phyloP scores from a whole-genome alignment of 2,329 filamentous ascomycete species.

The Monascus ruber region DNA sequence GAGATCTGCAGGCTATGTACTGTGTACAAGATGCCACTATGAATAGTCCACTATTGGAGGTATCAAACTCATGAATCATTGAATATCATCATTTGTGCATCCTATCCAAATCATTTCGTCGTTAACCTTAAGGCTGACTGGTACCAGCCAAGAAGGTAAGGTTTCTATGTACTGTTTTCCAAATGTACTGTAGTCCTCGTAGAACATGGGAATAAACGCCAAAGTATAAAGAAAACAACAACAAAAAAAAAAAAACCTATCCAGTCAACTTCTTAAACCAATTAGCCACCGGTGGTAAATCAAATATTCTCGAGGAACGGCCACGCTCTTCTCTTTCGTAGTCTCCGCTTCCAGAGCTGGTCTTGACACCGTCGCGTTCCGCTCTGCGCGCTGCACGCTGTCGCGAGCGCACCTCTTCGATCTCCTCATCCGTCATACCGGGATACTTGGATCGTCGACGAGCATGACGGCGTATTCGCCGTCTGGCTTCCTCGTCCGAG shows the following conservation, averaged over 20 bases:
- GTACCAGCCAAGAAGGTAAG: too few relatives aligned
- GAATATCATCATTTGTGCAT: too few relatives aligned
- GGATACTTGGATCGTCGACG: slow-evolving; percentile 31
- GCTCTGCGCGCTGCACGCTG: slow-evolving; percentile 19
- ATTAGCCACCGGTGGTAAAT: slow-evolving; percentile 6
- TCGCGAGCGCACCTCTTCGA: slow-evolving; percentile 24
- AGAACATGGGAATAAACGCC: too few relatives aligned
- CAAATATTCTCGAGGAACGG: too few relatives aligned
- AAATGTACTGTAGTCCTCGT: too few relatives aligned
- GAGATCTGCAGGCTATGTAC: too few relatives aligned
- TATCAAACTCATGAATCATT: too few relatives aligned
- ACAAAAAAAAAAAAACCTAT: slow-evolving; percentile 9
- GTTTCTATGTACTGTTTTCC: too few relatives aligned
- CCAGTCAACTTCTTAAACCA: slow-evolving; percentile 35
- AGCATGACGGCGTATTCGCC: slow-evolving; percentile 25
- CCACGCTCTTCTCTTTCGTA: slow-evolving; percentile 28
- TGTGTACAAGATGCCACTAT: too few relatives aligned
- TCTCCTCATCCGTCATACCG: slow-evolving; percentile 28
- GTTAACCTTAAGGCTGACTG: too few relatives aligned
- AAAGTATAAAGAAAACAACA: not conserved
- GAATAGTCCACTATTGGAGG: too few relatives aligned
- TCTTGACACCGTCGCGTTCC: slow-evolving; percentile 23
- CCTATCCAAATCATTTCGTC: too few relatives aligned
- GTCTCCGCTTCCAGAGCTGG: slow-evolving; percentile 30
- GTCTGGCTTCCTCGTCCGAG: slow-evolving; percentile 33